Evolutionary conservation across 352 stramenopile genomes (phyloP), one percentile per base, ranked within the genome.

Genomic region (Pythium coloratum): DNA sequence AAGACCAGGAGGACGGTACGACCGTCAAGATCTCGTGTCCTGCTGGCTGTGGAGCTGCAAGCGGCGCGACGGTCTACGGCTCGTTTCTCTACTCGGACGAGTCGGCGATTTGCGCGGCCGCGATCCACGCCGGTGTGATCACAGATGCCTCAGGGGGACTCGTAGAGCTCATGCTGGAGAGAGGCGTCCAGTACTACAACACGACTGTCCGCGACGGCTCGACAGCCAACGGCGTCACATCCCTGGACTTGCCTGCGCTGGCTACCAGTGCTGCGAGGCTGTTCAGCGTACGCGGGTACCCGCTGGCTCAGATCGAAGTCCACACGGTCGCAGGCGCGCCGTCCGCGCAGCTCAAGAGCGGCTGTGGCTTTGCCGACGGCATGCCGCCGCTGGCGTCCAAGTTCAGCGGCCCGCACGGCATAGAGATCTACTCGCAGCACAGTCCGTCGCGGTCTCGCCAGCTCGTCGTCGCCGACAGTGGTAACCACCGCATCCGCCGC

Each of bases 401-500:
- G n/a, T 92, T 96, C 49, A 76, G 86, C 72, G 77, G 71, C 6
- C 84, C 84, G 7, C 81, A 72, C 40, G 89, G 82, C 20, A 73
- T 96, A 44, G 81, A 81, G 51, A 78, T 91, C 30, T 92, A 88
- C 71, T 75, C 77, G 0, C 70, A 77, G 16, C 77, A 72, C 14
- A 80, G 76, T 26, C 86, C 81, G 20, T 88, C 76, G 59, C 78
- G 76, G n/a, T 80, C 78, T 13, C 61, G 82, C 16, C 64, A 91
- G 53, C 65, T 99, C 42, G 94, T 92, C 53, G 78, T 99, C 38
- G 91, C 96, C 8, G 96, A 99, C 73, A 90, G 84, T 40, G 81
- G 83, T n/a, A 99, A 99, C 64, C 87, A 99, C 79, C 81, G 84
- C 7, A 95, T 99, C 55, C 86, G 96, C n/a, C 80, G 73, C 7